These are phyloP conservation scores for Chlorella sp. DNA, from an alignment of 139 green algal genomes.

Conservation along the genomic window DNA sequence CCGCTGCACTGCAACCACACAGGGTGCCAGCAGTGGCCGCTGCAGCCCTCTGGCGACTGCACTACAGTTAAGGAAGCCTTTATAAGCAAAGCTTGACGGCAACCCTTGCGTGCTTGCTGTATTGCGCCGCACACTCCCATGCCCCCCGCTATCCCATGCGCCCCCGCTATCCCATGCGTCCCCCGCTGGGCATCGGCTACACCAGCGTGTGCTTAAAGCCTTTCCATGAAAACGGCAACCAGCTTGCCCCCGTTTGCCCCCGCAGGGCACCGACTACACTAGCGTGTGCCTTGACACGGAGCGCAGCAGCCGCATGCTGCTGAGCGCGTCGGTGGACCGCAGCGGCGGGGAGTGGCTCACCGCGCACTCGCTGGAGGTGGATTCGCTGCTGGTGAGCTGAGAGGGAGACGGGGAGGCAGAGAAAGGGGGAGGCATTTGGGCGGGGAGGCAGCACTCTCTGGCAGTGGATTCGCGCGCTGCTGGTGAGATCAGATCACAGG, in stretches of 20 bases:
- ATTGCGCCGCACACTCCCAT: background rate
- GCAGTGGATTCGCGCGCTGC: no score
- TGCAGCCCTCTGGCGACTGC: no score
- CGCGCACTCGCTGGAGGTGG: constrained; percentile 52
- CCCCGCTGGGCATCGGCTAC: background rate
- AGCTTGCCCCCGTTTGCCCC: background rate
- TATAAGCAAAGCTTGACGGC: no score
- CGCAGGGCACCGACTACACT: constrained; percentile 20
- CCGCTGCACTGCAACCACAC: no score
- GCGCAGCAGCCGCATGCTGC: constrained; percentile 41
- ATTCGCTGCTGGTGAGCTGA: constrained; percentile 42
- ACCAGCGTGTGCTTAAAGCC: background rate
- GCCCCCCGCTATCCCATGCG: background rate
- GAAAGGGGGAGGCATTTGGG: no score
- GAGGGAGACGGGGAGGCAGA: no score
- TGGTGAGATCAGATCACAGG: no score
- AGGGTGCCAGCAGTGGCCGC: no score
- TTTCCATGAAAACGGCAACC: no score
- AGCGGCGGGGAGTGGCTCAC: constrained; percentile 49
- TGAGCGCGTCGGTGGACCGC: constrained; percentile 39
- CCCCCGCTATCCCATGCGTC: background rate
- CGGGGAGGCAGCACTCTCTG: no score
- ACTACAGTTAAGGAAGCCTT: no score
- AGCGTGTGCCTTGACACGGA: constrained; percentile 54
- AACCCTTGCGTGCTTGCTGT: no score